Evolutionary conservation across 257 asterid genomes (phyloP).

Genomic region (Gynochthodes officinalis): DNA sequence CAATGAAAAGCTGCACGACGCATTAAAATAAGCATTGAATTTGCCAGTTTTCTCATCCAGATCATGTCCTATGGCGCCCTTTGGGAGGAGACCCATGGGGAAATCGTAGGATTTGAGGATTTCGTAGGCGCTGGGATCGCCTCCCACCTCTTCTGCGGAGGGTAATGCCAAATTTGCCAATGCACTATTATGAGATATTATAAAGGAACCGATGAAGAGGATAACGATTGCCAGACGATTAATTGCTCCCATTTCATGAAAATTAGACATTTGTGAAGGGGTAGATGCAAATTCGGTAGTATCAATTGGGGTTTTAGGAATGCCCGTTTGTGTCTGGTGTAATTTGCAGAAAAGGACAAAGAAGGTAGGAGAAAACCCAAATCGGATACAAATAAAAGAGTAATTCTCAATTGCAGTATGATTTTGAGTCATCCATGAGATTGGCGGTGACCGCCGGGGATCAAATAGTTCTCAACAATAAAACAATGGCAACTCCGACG

Average conservation of each 20-base stretch:
- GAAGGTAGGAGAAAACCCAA: neutral
- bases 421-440: too few species aligned
- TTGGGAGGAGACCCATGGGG: conserved; percentile 73
- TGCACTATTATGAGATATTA: too few species aligned
- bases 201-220: conserved; percentile 21
- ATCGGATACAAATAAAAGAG: neutral
- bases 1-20: conserved; percentile 69
- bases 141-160: conserved; percentile 25
- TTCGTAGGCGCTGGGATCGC: conserved; percentile 54
- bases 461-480: too few species aligned
- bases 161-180: too few species aligned
- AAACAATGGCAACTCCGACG: neutral
- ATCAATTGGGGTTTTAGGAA: neutral
- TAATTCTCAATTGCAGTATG: neutral
- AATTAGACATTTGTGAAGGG: conserved; percentile 16
- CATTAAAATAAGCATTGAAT: conserved; percentile 52
- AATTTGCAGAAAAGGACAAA: too few species aligned
- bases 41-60: conserved; percentile 52
- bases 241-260: neutral
- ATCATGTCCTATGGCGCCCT: conserved; percentile 61
- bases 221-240: conserved; percentile 24
- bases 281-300: too few species aligned
- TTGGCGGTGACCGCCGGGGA: too few species aligned
- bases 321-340: too few species aligned
- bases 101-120: conserved; percentile 46